Percentiles rank a stretch among this genome's conserved stretches.
Conservation (phyloP, 2,329 filamentous ascomycete genomes). For the Helminthosporium solani region DNA sequence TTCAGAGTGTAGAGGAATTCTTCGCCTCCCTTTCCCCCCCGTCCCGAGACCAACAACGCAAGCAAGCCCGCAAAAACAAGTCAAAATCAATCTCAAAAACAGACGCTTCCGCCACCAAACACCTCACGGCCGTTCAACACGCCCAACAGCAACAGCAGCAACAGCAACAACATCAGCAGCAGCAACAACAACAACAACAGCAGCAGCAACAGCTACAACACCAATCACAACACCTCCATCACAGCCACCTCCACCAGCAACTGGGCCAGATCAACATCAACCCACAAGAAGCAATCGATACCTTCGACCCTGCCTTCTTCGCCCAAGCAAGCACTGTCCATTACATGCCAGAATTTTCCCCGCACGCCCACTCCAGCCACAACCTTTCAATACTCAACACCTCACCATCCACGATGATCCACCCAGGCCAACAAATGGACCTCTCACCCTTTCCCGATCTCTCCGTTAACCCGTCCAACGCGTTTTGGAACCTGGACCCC, state of each 20-base stretch:
- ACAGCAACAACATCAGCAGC: conserved; percentile 21
- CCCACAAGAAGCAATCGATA: conserved; percentile 30
- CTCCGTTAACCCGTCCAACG: conserved; percentile 11
- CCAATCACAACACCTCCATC: conserved; percentile 19
- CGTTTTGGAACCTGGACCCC: conserved; percentile 39
- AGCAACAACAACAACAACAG: conserved; percentile 14
- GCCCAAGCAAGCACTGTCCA: conserved; percentile 23
- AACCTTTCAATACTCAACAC: conserved; percentile 44
- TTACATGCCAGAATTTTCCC: conserved; percentile 49
- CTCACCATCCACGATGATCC: conserved; percentile 29
- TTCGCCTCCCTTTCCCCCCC: conserved; percentile 76
- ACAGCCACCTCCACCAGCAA: conserved; percentile 31
- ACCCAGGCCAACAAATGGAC: conserved; percentile 36
- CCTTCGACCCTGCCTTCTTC: conserved; percentile 32
- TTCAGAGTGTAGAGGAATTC: conserved; percentile 95
- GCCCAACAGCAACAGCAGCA: conserved; percentile 3
- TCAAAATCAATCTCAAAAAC: conserved; percentile 36
- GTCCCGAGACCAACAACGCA: conserved; percentile 51
- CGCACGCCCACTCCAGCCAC: conserved; percentile 40
- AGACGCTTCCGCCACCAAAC: conserved; percentile 21
- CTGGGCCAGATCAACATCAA: conserved; percentile 33
- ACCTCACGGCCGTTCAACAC: neutral
- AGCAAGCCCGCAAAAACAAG: conserved; percentile 50
- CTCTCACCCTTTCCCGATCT: conserved; percentile 38
- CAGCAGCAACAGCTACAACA: conserved; percentile 23